A percentile compares a stretch with the other conserved stretches of the same genome.
phyloP scores from a whole-genome alignment of 305 asterid species.

The Stenogyne calaminthoides region DNA sequence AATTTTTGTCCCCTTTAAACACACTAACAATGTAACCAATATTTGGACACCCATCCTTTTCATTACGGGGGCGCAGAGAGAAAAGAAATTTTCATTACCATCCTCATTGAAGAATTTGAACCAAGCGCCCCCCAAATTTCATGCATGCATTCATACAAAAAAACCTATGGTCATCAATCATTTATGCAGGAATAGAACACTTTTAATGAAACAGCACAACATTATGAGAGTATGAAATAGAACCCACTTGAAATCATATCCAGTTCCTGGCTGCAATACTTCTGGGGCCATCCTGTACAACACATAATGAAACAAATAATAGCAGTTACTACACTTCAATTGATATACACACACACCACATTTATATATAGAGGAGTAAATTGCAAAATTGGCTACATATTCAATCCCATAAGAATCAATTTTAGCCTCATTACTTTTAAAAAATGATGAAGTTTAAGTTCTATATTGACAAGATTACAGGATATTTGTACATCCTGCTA shows the following conservation, averaged over 20 bases:
- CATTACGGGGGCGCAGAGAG: too few species aligned
- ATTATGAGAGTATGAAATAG: conserved; percentile 25
- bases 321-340: conserved; percentile 6
- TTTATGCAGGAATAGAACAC: conserved; percentile 28
- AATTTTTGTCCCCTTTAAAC: too few species aligned
- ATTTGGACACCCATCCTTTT: too few species aligned
- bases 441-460: too few species aligned
- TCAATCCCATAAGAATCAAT: too few species aligned
- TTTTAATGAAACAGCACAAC: conserved; percentile 19
- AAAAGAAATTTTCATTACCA: too few species aligned
- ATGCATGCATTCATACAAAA: conserved; percentile 32
- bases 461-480: too few species aligned
- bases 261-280: conserved; percentile 97
- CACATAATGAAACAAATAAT: conserved; percentile 24
- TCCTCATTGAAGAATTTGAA: too few species aligned
- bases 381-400: too few species aligned
- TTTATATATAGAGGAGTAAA: background rate
- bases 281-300: conserved; percentile 98
- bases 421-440: too few species aligned
- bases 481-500: too few species aligned
- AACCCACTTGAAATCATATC: conserved; percentile 98
- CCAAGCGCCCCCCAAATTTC: background rate
- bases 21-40: too few species aligned
- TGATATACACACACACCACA: background rate
- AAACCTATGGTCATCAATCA: conserved; percentile 23